Conservation (phyloP, 2,329 filamentous ascomycete species). For the Colletotrichum salicis region DNA sequence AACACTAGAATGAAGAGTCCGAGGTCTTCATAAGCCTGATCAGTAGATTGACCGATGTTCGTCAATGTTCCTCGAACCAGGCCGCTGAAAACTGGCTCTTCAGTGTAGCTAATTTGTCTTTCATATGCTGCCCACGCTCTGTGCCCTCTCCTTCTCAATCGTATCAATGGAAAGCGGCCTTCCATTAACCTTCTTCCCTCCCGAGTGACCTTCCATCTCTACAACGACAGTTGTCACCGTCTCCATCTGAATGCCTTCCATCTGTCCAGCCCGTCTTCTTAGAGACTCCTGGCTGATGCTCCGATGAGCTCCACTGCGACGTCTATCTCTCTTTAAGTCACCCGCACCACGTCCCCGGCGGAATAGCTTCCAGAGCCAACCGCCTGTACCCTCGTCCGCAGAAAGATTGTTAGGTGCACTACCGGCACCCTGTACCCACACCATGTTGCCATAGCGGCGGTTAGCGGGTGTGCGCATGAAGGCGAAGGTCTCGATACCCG, state of each 20-base stretch:
- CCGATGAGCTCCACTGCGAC: slow-evolving; percentile 6
- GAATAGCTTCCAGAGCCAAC: slow-evolving; percentile 28
- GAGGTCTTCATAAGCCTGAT: neutral
- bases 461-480: slow-evolving; percentile 32
- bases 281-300: slow-evolving; percentile 34
- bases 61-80: neutral
- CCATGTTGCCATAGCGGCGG: slow-evolving; percentile 31
- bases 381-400: slow-evolving; percentile 21
- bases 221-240: slow-evolving; percentile 55
- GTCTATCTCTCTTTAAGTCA: neutral
- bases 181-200: neutral
- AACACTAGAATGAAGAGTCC: neutral
- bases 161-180: slow-evolving; percentile 22
- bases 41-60: neutral
- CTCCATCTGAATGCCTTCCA: slow-evolving; percentile 54
- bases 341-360: neutral
- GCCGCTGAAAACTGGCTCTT: neutral
- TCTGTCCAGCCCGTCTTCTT: slow-evolving; percentile 1
- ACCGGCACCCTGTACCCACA: slow-evolving; percentile 32
- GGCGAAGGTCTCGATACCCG: slow-evolving; percentile 30
- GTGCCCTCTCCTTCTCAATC: slow-evolving; percentile 19
- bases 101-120: no score
- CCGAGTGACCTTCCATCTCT: slow-evolving; percentile 39
- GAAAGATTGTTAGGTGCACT: neutral
- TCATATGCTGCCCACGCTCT: slow-evolving; percentile 25